phyloP scores from a whole-genome alignment of 2,329 filamentous ascomycete species.

The Ophiostoma ulmi region DNA sequence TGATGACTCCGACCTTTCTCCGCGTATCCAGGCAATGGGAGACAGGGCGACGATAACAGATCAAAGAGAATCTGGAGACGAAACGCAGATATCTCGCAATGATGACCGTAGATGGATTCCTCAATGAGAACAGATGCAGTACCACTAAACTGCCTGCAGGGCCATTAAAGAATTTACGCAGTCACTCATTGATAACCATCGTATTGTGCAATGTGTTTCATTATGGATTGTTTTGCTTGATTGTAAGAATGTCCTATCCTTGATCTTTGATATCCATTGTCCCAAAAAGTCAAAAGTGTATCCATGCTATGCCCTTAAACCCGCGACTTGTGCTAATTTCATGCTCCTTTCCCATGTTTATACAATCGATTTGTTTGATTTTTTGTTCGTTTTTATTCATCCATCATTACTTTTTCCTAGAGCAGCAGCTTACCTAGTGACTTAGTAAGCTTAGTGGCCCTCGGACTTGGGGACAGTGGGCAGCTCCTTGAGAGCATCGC shows the following conservation, averaged over 20 bases:
- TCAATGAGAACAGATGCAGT: too few relatives aligned
- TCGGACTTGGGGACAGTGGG: conserved; percentile 54
- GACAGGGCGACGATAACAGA: background rate
- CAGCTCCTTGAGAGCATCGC: conserved; percentile 74
- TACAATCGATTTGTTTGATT: background rate
- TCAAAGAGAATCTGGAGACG: background rate
- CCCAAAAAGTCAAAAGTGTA: conserved; percentile 8
- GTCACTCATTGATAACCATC: background rate
- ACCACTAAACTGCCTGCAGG: background rate
- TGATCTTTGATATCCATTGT: background rate
- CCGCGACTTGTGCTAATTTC: conserved; percentile 6
- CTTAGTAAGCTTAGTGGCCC: conserved; percentile 30
- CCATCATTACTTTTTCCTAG: background rate
- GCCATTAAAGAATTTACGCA: background rate
- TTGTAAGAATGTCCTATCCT: conserved; percentile 4
- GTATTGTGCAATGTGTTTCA: background rate
- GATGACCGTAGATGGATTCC: background rate
- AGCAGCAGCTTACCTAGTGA: too few relatives aligned
- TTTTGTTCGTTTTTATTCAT: background rate
- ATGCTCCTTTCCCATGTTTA: conserved; percentile 1
- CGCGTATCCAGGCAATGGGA: background rate
- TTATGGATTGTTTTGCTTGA: background rate
- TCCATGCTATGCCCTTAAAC: conserved; percentile 7
- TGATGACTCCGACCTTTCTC: background rate
- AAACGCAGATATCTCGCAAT: background rate